Conservation (phyloP, 2,329 filamentous ascomycete species). For the Aureobasidium sp. region DNA sequence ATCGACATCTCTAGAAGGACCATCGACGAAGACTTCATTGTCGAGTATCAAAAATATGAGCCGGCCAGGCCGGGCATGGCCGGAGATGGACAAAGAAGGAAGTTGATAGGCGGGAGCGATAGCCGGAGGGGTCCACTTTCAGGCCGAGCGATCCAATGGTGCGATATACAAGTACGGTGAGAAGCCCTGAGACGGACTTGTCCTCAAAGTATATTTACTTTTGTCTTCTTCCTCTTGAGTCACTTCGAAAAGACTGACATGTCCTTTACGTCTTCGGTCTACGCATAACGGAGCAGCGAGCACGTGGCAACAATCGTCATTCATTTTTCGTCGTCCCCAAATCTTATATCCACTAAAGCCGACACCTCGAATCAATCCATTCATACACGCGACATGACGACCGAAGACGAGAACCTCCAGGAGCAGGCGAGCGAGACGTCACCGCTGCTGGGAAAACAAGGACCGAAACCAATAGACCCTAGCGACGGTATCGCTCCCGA, state of each 20-base stretch:
- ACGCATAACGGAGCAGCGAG: neutral
- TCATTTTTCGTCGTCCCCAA: neutral
- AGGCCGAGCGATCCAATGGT: neutral
- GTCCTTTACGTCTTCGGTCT: neutral
- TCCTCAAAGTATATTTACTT: neutral
- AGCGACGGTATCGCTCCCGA: conserved; percentile 23
- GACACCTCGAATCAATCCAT: neutral
- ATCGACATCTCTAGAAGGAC: neutral
- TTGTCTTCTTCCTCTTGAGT: neutral
- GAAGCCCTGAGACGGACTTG: neutral
- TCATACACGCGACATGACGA: neutral
- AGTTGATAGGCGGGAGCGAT: conserved; percentile 7
- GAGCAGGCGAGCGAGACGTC: conserved; percentile 20
- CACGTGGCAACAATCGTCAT: neutral
- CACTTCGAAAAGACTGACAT: neutral
- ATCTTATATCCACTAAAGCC: conserved; percentile 3
- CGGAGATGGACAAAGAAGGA: neutral
- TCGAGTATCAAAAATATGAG: neutral
- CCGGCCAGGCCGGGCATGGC: neutral
- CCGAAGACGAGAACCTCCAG: neutral
- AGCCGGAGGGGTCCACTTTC: neutral
- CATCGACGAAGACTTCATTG: neutral
- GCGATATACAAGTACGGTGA: neutral
- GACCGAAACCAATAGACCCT: conserved; percentile 19
- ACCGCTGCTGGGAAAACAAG: conserved; percentile 16